A percentile compares a stretch with the other conserved stretches of the same genome.
Conservation (phyloP, 225 moss, liverwort and hornwort species). For the Thuidium tamariscinum region DNA sequence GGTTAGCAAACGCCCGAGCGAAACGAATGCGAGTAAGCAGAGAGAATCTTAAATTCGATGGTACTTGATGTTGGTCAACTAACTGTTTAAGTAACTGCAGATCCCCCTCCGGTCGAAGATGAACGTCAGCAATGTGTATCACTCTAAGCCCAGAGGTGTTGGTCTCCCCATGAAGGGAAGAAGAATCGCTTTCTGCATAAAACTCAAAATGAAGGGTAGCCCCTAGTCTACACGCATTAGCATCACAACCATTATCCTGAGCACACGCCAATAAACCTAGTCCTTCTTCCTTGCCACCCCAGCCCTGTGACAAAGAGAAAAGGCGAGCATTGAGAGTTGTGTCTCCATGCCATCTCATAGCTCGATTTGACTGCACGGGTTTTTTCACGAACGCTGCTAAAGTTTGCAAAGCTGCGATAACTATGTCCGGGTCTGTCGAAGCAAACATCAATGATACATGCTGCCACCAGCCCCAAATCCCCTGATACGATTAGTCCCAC, state of each 20-base stretch:
- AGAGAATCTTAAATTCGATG: constrained; percentile 73
- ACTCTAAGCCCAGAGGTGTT: constrained; percentile 66
- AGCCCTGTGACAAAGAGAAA: constrained; percentile 95
- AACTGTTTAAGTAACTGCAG: constrained; percentile 73
- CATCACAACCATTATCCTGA: constrained; percentile 70
- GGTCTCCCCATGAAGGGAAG: constrained; percentile 19
- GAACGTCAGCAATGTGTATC: constrained; percentile 72
- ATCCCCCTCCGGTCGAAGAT: constrained; percentile 61
- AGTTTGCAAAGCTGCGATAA: constrained; percentile 87
- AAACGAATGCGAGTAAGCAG: constrained; percentile 86
- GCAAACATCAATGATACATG: constrained; percentile 90
- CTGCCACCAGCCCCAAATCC: constrained; percentile 49
- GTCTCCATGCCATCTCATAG: constrained; percentile 98
- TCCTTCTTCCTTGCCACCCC: constrained; percentile 99
- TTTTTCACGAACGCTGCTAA: constrained; percentile 96
- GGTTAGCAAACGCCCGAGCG: constrained; percentile 73
- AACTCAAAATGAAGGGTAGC: constrained; percentile 97
- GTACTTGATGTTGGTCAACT: constrained; percentile 63
- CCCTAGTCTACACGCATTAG: constrained; percentile 70
- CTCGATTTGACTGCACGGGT: constrained; percentile 79
- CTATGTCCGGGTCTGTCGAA: constrained; percentile 88
- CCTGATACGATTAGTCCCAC: constrained; percentile 4
- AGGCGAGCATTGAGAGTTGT: constrained; percentile 85
- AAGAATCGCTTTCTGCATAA: constrained; percentile 55
- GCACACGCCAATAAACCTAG: constrained; percentile 86